A percentile compares a stretch with the other conserved stretches of the same genome.
Conservation (phyloP, 768 basidiomycete species). For the Kwoniella pini region DNA sequence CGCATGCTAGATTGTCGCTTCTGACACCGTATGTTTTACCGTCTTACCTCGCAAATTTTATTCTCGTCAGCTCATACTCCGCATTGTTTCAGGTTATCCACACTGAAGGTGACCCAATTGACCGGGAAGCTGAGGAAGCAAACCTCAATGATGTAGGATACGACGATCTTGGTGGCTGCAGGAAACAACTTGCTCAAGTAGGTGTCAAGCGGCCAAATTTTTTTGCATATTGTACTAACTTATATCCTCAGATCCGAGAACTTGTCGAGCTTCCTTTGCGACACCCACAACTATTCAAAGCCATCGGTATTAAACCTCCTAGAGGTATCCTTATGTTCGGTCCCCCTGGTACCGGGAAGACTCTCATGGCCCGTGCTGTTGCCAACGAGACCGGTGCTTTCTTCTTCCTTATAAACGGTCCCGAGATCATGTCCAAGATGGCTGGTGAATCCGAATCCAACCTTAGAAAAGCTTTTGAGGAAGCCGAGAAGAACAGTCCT, state of each 20-base stretch:
- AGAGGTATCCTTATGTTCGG: slow-evolving; percentile 98
- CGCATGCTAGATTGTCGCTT: slow-evolving; percentile 75
- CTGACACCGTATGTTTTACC: slow-evolving; percentile 92
- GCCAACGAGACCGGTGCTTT: slow-evolving; percentile 99
- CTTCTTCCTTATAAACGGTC: slow-evolving; percentile 99
- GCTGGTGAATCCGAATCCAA: slow-evolving; percentile 98
- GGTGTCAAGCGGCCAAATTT: no score
- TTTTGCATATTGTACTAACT: no score
- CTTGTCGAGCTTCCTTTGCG: slow-evolving; percentile 96
- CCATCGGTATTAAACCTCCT: slow-evolving; percentile 99
- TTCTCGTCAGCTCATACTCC: background rate
- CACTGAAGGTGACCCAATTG: slow-evolving; percentile 94
- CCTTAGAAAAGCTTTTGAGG: slow-evolving; percentile 96
- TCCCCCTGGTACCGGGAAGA: slow-evolving; percentile 99
- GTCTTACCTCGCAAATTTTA: background rate
- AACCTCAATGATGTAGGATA: slow-evolving; percentile 97
- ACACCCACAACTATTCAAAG: slow-evolving; percentile 99
- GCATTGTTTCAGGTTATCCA: slow-evolving; percentile 36
- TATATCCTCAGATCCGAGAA: slow-evolving; percentile 95
- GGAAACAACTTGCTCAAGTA: slow-evolving; percentile 95
- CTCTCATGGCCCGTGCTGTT: slow-evolving; percentile 98
- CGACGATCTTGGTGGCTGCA: slow-evolving; percentile 98
- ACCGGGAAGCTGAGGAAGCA: slow-evolving; percentile 97
- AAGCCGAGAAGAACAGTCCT: slow-evolving; percentile 99
- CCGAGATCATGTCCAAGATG: slow-evolving; percentile 99